Percentiles rank a stretch among this genome's conserved stretches.
phyloP scores from a whole-genome alignment of 2,329 filamentous ascomycete species.

The Arthrobotrys sinensis region DNA sequence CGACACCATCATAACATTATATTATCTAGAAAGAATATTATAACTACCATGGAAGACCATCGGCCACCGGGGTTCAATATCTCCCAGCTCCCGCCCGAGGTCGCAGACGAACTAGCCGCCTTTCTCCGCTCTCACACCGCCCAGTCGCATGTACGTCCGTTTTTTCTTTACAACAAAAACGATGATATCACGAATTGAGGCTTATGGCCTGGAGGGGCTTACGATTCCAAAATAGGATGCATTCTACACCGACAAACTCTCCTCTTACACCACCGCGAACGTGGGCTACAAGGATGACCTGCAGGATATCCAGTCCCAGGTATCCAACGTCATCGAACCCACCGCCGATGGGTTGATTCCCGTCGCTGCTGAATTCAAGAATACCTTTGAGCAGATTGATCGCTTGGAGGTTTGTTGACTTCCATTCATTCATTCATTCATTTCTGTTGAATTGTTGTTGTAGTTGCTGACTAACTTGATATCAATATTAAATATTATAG shows the following conservation, averaged over 20 bases:
- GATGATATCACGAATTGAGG: not conserved
- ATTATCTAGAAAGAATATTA: not conserved
- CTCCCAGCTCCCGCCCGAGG: conserved; percentile 35
- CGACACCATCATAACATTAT: not conserved
- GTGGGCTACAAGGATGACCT: conserved; percentile 49
- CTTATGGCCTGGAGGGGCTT: not conserved
- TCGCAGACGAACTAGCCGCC: conserved; percentile 54
- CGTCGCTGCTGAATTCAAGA: conserved; percentile 63
- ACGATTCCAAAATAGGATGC: conserved; percentile 30
- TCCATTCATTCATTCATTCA: not conserved
- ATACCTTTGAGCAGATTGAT: conserved; percentile 64
- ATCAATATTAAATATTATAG: conserved; percentile 7
- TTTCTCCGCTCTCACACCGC: conserved; percentile 46
- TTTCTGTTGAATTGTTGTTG: not conserved
- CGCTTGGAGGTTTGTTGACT: conserved; percentile 62
- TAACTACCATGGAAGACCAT: not conserved
- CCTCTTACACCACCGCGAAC: conserved; percentile 29
- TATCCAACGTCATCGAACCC: conserved; percentile 64
- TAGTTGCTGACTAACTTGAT: not conserved
- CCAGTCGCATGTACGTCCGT: conserved; percentile 46
- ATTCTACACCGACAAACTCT: conserved; percentile 39
- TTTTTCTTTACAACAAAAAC: not conserved
- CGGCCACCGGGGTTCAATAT: conserved; percentile 36
- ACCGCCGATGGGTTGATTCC: conserved; percentile 62
- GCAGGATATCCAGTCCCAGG: conserved; percentile 62